A percentile compares a stretch with the other conserved stretches of the same genome.
Evolutionary conservation across 2,329 filamentous ascomycete species (phyloP).

Genomic region (Talaromyces atroroseus): DNA sequence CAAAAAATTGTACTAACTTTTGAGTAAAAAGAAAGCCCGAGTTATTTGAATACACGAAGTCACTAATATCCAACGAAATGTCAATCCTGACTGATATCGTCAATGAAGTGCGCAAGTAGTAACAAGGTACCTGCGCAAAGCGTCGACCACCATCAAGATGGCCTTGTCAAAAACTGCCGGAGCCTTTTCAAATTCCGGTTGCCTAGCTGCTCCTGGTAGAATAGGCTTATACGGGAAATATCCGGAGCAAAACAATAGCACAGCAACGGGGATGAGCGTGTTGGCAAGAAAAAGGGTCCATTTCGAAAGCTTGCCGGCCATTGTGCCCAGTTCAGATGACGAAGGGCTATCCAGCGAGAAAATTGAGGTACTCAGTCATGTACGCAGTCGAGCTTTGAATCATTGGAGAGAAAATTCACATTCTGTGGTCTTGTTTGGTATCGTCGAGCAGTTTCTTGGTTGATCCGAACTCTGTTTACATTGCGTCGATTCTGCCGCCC

Average conservation of each 20-base stretch:
- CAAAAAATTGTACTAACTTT: conserved; percentile 49
- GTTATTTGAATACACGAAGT: conserved; percentile 78
- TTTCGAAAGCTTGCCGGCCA: conserved; percentile 18
- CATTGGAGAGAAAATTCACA: neutral
- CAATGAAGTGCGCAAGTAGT: neutral
- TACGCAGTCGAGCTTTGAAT: neutral
- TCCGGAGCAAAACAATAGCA: conserved; percentile 73
- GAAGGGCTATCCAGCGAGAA: neutral
- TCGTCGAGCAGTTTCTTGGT: neutral
- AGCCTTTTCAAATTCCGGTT: conserved; percentile 52
- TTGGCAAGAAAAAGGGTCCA: conserved; percentile 61
- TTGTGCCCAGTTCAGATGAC: neutral
- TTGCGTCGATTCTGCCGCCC: conserved; percentile 1
- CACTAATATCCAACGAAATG: conserved; percentile 49
- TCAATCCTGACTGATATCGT: neutral
- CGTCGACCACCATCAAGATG: conserved; percentile 97
- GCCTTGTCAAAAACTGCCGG: conserved; percentile 76
- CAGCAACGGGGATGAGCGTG: conserved; percentile 67
- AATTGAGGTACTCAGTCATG: neutral
- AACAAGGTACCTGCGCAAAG: conserved; percentile 66
- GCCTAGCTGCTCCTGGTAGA: conserved; percentile 73
- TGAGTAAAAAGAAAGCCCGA: conserved; percentile 88
- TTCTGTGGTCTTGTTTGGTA: neutral
- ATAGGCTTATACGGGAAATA: conserved; percentile 99
- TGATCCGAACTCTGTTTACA: neutral